Conservation (phyloP, 129 eudicot species). For the Helianthus tuberosus region DNA sequence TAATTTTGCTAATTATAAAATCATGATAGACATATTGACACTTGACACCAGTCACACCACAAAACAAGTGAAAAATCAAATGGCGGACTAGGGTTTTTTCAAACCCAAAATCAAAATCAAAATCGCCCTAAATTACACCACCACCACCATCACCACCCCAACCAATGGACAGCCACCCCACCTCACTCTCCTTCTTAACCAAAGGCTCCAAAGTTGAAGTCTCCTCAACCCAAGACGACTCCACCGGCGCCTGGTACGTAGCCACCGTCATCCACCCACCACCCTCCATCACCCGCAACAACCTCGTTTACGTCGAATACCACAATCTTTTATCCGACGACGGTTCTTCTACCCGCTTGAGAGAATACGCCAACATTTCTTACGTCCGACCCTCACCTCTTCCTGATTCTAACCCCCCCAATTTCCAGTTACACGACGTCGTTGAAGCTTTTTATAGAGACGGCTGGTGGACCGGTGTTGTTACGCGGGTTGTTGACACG, state of each 20-base stretch:
- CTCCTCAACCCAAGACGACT: constrained; percentile 57
- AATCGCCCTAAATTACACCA: constrained; percentile 10
- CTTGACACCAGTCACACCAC: no score
- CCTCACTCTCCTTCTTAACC: constrained; percentile 22
- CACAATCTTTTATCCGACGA: constrained; percentile 40
- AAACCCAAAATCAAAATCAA: constrained; percentile 17
- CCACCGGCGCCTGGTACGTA: constrained; percentile 51
- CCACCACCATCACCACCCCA: background rate
- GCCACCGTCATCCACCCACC: constrained; percentile 57
- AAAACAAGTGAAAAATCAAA: background rate
- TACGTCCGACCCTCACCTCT: constrained; percentile 68
- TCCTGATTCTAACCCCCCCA: background rate
- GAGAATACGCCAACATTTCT: constrained; percentile 46
- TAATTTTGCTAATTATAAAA: no score
- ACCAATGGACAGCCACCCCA: background rate
- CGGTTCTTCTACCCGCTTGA: constrained; percentile 42
- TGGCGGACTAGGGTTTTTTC: constrained; percentile 26
- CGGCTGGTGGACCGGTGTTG: constrained; percentile 92
- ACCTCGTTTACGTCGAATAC: constrained; percentile 52
- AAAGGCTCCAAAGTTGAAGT: constrained; percentile 64
- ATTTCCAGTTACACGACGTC: constrained; percentile 54
- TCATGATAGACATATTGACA: no score
- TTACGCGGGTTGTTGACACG: constrained; percentile 37
- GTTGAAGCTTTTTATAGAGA: constrained; percentile 72
- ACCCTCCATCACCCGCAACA: background rate